Evolutionary conservation across 208 protist genomes (phyloP).

Genomic region (Leishmania gerbilli): DNA sequence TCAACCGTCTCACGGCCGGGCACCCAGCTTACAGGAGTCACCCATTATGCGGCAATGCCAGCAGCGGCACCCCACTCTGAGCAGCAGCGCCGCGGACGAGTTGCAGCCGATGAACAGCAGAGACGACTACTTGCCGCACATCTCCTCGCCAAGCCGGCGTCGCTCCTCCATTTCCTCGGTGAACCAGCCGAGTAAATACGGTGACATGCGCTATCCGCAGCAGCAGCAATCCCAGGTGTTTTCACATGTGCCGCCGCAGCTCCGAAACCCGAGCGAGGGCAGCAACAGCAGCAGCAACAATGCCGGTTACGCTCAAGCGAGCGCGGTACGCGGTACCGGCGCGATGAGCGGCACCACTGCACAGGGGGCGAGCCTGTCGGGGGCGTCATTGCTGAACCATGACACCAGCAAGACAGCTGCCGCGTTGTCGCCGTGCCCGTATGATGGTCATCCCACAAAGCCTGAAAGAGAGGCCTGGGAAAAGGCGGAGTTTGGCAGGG

Average conservation of each 20-base stretch:
- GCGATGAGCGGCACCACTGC: not conserved
- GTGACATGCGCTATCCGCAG: not conserved
- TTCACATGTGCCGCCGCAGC: not conserved
- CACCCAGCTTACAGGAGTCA: not conserved
- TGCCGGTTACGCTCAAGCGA: not conserved
- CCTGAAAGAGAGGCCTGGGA: not conserved
- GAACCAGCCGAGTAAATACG: not conserved
- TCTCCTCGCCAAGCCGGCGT: not conserved
- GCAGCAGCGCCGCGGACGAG: not conserved
- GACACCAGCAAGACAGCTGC: not conserved
- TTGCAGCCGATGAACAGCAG: not conserved
- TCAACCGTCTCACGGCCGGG: not conserved
- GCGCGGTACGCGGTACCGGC: not conserved
- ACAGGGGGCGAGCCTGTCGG: not conserved
- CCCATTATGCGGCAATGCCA: not conserved
- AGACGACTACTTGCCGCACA: not conserved
- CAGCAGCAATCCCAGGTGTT: not conserved
- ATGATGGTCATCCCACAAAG: not conserved
- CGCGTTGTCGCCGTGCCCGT: not conserved
- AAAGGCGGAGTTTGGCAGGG: not conserved
- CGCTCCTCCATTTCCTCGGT: not conserved
- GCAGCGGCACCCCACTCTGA: not conserved
- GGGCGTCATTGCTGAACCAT: not conserved
- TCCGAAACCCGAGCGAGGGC: not conserved
- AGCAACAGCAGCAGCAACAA: conserved; percentile 1